Percentiles rank a stretch among this genome's conserved stretches.
Conservation (phyloP, 192 early-diverging fungal species). For the Gonapodya prolifera region DNA sequence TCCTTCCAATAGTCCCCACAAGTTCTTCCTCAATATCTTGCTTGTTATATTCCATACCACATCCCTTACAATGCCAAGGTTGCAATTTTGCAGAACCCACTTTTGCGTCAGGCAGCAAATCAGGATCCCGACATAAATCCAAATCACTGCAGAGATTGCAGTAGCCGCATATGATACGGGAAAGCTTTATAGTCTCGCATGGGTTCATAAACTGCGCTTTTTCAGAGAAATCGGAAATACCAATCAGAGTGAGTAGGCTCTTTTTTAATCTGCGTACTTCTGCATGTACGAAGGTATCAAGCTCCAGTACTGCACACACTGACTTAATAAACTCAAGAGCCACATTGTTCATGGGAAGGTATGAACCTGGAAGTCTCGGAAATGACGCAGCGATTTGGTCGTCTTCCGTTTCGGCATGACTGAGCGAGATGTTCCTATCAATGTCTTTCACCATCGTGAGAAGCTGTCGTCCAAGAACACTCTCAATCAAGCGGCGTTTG, state of each 20-base stretch:
- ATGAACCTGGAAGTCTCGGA: conserved; percentile 61
- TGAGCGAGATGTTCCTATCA: conserved; percentile 12
- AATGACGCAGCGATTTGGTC: conserved; percentile 31
- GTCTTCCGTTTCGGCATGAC: background rate
- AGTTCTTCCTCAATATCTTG: conserved; percentile 69
- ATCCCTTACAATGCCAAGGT: conserved; percentile 63
- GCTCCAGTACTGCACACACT: conserved; percentile 57
- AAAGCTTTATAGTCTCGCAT: conserved; percentile 62
- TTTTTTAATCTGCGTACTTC: conserved; percentile 73
- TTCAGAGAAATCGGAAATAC: conserved; percentile 59
- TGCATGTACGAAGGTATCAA: conserved; percentile 57
- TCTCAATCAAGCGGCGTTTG: conserved; percentile 35
- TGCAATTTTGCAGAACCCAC: conserved; percentile 9
- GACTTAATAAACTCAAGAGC: conserved; percentile 78
- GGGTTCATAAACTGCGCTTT: conserved; percentile 73
- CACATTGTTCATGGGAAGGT: conserved; percentile 48
- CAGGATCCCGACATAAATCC: conserved; percentile 78
- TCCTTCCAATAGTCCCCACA: conserved; percentile 53
- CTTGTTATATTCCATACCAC: conserved; percentile 67
- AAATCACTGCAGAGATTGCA: conserved; percentile 78
- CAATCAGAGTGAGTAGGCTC: conserved; percentile 58
- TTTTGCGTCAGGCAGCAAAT: conserved; percentile 36
- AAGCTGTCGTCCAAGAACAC: conserved; percentile 48
- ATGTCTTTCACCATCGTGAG: conserved; percentile 50
- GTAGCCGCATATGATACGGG: conserved; percentile 73